These are phyloP conservation scores for Chalciporus sp. DNA, from an alignment of 1,284 basidiomycete genomes.

Conservation along the genomic window DNA sequence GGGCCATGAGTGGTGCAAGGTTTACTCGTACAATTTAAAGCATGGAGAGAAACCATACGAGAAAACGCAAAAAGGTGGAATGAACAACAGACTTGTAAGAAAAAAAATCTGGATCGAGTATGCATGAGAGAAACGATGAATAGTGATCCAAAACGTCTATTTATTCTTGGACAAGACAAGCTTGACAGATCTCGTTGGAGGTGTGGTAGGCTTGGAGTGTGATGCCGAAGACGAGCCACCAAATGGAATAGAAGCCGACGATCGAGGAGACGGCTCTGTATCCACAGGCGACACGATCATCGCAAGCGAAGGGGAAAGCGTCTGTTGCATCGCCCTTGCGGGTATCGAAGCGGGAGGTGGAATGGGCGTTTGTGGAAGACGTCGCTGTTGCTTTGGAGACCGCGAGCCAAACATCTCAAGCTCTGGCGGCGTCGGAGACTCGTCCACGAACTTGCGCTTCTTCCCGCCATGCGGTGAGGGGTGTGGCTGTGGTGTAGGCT, in stretches of 20 bases:
- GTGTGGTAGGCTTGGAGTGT: constrained; percentile 24
- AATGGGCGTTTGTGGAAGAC: constrained; percentile 36
- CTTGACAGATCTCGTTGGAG: constrained; percentile 34
- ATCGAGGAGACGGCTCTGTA: constrained; percentile 35
- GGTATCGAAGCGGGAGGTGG: constrained; percentile 27
- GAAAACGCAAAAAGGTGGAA: background rate
- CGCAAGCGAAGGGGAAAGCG: constrained; percentile 44
- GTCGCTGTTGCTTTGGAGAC: constrained; percentile 36
- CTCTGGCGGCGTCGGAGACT: constrained; percentile 33
- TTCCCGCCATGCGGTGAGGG: constrained; percentile 38
- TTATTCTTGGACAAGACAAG: constrained; percentile 37
- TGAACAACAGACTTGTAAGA: background rate
- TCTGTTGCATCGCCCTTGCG: constrained; percentile 45
- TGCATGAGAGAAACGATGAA: background rate
- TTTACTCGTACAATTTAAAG: constrained; percentile 19
- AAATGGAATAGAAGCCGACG: constrained; percentile 29
- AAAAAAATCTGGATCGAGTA: constrained; percentile 2
- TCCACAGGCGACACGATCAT: constrained; percentile 45
- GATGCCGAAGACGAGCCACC: constrained; percentile 12
- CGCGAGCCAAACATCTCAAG: constrained; percentile 26
- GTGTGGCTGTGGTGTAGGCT: constrained; percentile 16
- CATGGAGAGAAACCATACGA: background rate
- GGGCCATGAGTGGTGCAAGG: background rate
- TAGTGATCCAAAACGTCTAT: background rate
- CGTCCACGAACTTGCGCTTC: constrained; percentile 49